Evolutionary conservation across 495 filamentous ascomycete genomes (phyloP).

Genomic region (Pseudoneurospora amorphoporcata): DNA sequence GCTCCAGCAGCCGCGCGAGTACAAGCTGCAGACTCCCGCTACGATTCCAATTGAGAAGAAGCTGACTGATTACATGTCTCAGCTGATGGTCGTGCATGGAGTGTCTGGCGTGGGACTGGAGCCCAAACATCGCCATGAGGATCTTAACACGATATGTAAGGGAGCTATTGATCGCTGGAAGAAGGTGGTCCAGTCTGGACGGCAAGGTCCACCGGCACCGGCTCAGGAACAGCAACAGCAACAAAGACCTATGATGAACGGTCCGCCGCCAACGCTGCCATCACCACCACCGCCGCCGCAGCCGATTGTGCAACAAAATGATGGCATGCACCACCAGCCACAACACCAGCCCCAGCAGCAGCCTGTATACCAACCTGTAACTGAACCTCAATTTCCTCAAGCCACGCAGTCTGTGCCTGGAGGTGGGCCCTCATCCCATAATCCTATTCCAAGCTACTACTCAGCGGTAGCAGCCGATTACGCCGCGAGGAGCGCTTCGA

Average conservation of each 20-base stretch:
- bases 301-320: neutral
- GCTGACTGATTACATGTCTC: slow-evolving; percentile 24
- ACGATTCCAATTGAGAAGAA: slow-evolving; percentile 47
- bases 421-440: neutral
- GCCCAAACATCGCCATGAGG: slow-evolving; percentile 31
- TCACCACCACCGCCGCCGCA: neutral
- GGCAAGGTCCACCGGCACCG: neutral
- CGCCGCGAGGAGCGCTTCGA: neutral
- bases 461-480: neutral
- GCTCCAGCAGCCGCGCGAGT: slow-evolving; percentile 62
- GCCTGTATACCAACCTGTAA: neutral
- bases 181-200: slow-evolving; percentile 18
- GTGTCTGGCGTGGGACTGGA: slow-evolving; percentile 26
- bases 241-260: neutral
- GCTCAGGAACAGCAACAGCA: neutral
- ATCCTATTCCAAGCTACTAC: neutral
- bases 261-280: neutral
- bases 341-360: neutral
- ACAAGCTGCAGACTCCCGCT: slow-evolving; percentile 52
- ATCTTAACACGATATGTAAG: slow-evolving; percentile 36
- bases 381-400: neutral
- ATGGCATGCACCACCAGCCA: neutral
- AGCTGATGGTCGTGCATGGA: slow-evolving; percentile 17
- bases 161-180: slow-evolving; percentile 43
- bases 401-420: neutral